A percentile compares a stretch with the other conserved stretches of the same genome.
Evolutionary conservation across 768 basidiomycete genomes (phyloP).

Genomic region (Psilocybe sp.): DNA sequence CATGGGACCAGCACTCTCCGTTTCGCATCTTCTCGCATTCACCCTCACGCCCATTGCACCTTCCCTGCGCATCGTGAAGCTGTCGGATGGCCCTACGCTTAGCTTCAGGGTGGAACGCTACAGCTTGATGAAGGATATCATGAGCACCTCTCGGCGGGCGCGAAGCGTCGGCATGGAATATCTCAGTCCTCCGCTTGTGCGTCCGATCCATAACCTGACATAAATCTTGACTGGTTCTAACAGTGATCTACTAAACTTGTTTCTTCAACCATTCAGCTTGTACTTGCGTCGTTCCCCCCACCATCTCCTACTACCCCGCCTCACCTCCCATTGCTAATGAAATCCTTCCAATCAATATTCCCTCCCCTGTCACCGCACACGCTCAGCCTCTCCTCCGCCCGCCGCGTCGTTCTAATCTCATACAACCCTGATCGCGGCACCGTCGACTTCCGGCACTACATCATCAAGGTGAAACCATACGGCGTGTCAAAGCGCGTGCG

Average conservation of each 20-base stretch:
- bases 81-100: slow-evolving; percentile 90
- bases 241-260: background rate
- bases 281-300: slow-evolving; percentile 83
- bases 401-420: slow-evolving; percentile 89
- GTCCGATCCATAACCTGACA: slow-evolving; percentile 21
- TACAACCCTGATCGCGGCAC: slow-evolving; percentile 87
- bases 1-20: slow-evolving; percentile 85
- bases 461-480: slow-evolving; percentile 93
- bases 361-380: slow-evolving; percentile 86
- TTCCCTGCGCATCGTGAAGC: slow-evolving; percentile 79
- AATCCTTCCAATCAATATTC: slow-evolving; percentile 94
- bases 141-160: slow-evolving; percentile 62
- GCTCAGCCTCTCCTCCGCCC: slow-evolving; percentile 82
- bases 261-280: slow-evolving; percentile 54
- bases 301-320: slow-evolving; percentile 73
- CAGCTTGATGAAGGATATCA: slow-evolving; percentile 83
- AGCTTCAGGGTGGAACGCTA: slow-evolving; percentile 93
- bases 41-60: slow-evolving; percentile 85
- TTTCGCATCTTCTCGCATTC: slow-evolving; percentile 91
- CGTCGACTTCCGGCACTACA: slow-evolving; percentile 90
- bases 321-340: slow-evolving; percentile 89
- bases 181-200: slow-evolving; percentile 85
- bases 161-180: slow-evolving; percentile 86
- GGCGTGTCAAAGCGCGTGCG: slow-evolving; percentile 92
- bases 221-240: background rate